These are phyloP conservation scores for Cryphonectria radicalis DNA, from an alignment of 2,329 filamentous ascomycete species.

Conservation along the genomic window DNA sequence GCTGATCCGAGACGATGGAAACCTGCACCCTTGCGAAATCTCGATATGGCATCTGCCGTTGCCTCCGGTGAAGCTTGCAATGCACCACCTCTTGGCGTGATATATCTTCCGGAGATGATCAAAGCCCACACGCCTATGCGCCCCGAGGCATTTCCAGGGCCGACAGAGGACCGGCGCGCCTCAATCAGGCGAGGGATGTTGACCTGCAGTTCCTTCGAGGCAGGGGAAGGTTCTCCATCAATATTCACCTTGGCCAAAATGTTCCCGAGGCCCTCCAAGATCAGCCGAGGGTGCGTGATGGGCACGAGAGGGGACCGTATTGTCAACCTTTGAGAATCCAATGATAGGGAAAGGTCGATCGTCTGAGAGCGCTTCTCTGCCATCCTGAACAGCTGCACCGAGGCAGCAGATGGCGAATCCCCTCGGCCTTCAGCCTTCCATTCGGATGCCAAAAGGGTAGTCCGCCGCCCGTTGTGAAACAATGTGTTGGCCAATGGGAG, in stretches of 20 bases:
- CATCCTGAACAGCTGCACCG: conserved; percentile 7
- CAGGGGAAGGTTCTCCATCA: conserved; percentile 55
- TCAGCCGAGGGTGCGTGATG: conserved; percentile 64
- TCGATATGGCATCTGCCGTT: background rate
- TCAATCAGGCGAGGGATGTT: conserved; percentile 64
- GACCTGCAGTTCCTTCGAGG: conserved; percentile 72
- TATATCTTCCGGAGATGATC: conserved; percentile 52
- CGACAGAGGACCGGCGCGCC: conserved; percentile 36
- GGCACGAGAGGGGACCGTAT: conserved; percentile 56
- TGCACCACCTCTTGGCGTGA: conserved; percentile 3
- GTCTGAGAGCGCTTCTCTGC: conserved; percentile 18
- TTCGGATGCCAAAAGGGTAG: conserved; percentile 28
- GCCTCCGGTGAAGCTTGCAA: background rate
- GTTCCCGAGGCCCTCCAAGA: conserved; percentile 74
- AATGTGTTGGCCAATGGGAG: conserved; percentile 78
- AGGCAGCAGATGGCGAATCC: background rate
- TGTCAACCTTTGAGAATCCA: background rate
- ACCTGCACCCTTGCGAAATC: background rate
- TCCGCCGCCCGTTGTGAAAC: conserved; percentile 61
- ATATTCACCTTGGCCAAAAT: conserved; percentile 70
- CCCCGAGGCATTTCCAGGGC: conserved; percentile 34
- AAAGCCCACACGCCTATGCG: conserved; percentile 75
- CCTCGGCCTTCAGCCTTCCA: conserved; percentile 16
- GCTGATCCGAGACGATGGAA: conserved; percentile 8
- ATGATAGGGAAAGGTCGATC: background rate